Evolutionary conservation across 768 basidiomycete species (phyloP).

Genomic region (Tulasnella sp.): DNA sequence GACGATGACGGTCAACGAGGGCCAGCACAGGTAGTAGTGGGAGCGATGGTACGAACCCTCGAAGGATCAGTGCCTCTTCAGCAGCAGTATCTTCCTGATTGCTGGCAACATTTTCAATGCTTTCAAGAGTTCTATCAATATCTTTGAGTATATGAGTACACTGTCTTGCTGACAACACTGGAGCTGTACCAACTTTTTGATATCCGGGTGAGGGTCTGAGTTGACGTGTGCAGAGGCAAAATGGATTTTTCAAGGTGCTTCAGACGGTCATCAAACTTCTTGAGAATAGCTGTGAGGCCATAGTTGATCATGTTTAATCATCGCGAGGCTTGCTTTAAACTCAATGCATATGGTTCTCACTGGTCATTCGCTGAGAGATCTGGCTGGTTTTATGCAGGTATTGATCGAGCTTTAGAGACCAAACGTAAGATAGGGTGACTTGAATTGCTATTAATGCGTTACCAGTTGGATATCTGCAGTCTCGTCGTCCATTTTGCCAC

Average conservation of each 20-base stretch:
- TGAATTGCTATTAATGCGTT: constrained; percentile 31
- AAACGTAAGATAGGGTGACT: background rate
- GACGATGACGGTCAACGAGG: background rate
- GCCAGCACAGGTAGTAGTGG: background rate
- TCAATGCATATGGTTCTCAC: constrained; percentile 55
- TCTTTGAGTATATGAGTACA: constrained; percentile 50
- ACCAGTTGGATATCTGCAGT: constrained; percentile 78
- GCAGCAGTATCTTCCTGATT: constrained; percentile 73
- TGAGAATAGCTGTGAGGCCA: constrained; percentile 67
- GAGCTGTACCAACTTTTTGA: constrained; percentile 60
- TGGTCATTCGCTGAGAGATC: constrained; percentile 83
- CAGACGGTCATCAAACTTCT: constrained; percentile 80
- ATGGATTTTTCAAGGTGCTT: constrained; percentile 86
- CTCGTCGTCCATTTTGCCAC: constrained; percentile 56
- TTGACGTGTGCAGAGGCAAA: constrained; percentile 75
- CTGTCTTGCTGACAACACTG: background rate
- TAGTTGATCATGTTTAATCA: constrained; percentile 36
- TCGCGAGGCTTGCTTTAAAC: background rate
- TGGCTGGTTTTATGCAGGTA: constrained; percentile 84
- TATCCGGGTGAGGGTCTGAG: constrained; percentile 72
- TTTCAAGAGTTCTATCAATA: constrained; percentile 75
- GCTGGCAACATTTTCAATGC: constrained; percentile 78
- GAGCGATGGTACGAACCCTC: constrained; percentile 59
- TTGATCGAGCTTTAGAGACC: constrained; percentile 67
- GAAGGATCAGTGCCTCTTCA: constrained; percentile 76